These are phyloP conservation scores for Phytophthora cajani DNA, from an alignment of 352 stramenopile genomes.

Conservation along the genomic window DNA sequence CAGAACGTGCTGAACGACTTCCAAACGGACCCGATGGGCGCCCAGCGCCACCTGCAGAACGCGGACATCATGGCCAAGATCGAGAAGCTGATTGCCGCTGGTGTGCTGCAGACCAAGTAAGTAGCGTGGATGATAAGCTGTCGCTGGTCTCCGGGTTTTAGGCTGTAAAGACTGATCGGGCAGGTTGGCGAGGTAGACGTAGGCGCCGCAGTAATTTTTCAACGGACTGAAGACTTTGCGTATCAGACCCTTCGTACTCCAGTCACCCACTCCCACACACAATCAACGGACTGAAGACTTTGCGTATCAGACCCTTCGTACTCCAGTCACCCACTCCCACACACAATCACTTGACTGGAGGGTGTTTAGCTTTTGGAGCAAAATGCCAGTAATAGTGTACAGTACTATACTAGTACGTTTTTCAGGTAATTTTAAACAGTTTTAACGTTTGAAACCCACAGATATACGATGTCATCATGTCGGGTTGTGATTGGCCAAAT, in stretches of 20 bases:
- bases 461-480: no score
- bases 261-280: neutral
- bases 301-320: neutral
- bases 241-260: neutral
- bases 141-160: conserved; percentile 1
- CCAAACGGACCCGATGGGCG: conserved; percentile 93
- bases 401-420: no score
- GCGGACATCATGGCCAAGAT: conserved; percentile 97
- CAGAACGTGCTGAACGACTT: conserved; percentile 98
- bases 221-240: neutral
- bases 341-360: no score
- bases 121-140: conserved; percentile 14
- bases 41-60: conserved; percentile 95
- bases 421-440: no score
- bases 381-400: no score
- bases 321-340: neutral
- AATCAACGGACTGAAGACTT: neutral
- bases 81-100: conserved; percentile 98
- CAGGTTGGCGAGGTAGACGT: neutral
- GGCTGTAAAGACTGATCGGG: neutral
- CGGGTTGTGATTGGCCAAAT: no score
- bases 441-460: no score
- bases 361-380: no score
- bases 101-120: conserved; percentile 96
- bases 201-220: neutral